phyloP scores from a whole-genome alignment of 495 filamentous ascomycete species.

The Friedmanniomyces endolithicus region DNA sequence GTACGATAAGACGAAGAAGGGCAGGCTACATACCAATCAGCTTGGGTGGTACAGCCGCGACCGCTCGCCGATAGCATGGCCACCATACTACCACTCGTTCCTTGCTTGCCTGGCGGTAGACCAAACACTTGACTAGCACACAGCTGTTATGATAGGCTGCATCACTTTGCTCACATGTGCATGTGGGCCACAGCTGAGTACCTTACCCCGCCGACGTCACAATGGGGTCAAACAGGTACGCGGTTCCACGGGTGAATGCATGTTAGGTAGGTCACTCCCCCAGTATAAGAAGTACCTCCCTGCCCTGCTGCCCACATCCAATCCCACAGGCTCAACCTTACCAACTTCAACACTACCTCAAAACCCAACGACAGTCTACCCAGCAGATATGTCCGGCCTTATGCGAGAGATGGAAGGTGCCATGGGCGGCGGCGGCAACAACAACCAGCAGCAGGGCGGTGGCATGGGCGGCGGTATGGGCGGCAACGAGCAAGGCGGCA shows the following conservation, averaged over 20 bases:
- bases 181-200: not conserved
- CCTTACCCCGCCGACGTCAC: not conserved
- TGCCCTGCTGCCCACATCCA: no score
- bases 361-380: no score
- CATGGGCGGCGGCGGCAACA: not conserved
- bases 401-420: constrained; percentile 2
- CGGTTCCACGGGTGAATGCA: not conserved
- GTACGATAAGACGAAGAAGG: no score
- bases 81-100: not conserved
- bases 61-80: no score
- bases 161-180: not conserved
- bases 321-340: not conserved
- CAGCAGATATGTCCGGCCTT: constrained; percentile 7
- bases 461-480: not conserved
- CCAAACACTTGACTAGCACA: no score
- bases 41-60: not conserved
- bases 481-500: constrained; percentile 8
- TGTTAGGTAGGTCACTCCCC: no score
- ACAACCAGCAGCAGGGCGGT: constrained; percentile 3
- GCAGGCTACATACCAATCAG: no score
- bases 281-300: no score
- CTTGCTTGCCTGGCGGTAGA: not conserved
- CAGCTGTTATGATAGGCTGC: no score
- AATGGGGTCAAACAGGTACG: not conserved
- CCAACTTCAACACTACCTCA: not conserved